Evolutionary conservation across 345 rosid genomes (phyloP).

Genomic region (Punica granatum): DNA sequence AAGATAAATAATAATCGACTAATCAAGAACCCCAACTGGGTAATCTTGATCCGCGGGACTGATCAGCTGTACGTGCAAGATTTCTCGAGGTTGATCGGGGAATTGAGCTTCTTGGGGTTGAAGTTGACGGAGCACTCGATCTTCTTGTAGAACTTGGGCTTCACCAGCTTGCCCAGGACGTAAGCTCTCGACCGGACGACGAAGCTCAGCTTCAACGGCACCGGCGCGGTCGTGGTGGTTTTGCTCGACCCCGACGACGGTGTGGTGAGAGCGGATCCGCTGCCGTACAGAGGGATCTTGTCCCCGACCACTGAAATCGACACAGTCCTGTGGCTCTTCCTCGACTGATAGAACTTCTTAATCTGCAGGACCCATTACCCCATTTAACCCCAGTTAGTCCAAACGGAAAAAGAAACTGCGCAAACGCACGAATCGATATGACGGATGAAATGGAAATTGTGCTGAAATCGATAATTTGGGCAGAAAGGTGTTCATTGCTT

Average conservation of each 20-base stretch:
- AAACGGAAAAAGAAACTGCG: neutral
- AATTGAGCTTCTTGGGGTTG: slow-evolving; percentile 57
- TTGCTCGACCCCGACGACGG: slow-evolving; percentile 25
- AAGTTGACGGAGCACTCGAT: slow-evolving; percentile 56
- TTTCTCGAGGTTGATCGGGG: slow-evolving; percentile 52
- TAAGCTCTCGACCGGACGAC: slow-evolving; percentile 64
- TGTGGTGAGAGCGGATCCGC: slow-evolving; percentile 62
- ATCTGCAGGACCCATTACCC: slow-evolving; percentile 39
- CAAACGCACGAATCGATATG: no score
- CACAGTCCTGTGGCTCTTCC: slow-evolving; percentile 68
- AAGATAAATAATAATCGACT: neutral
- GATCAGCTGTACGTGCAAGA: slow-evolving; percentile 49
- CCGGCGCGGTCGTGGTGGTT: slow-evolving; percentile 43
- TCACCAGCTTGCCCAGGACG: slow-evolving; percentile 84
- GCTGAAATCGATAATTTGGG: neutral
- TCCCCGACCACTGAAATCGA: slow-evolving; percentile 45
- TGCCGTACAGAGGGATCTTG: slow-evolving; percentile 81
- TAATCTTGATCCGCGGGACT: neutral
- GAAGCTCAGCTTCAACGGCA: slow-evolving; percentile 52
- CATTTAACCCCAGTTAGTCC: neutral
- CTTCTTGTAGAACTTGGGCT: slow-evolving; percentile 64
- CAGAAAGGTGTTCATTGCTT: slow-evolving; percentile 17
- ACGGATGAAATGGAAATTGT: neutral
- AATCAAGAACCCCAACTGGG: neutral
- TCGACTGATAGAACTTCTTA: slow-evolving; percentile 65